Evolutionary conservation across 2,329 filamentous ascomycete genomes (phyloP), one percentile per base, ranked within the genome.

Genomic region (Hypoxylon sp.): DNA sequence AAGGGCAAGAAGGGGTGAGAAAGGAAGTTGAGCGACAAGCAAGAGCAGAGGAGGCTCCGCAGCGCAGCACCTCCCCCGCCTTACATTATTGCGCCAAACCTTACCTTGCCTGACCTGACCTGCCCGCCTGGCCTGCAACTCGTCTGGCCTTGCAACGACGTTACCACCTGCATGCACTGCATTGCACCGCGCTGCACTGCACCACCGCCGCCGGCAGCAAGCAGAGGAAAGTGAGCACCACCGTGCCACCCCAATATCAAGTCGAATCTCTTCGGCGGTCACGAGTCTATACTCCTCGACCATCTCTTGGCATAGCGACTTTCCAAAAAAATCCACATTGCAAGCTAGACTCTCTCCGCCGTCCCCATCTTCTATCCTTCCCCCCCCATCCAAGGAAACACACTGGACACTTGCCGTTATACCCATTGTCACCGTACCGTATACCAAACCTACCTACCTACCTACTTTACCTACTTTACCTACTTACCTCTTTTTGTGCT

Each of bases 1-100:
- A 36, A 19, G 38, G 26, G 13, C 9, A 21, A 34, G 38, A 51
- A 15, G 34, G 16, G 16, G 7, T 5, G 21, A 37, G 19, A 38
- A 52, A 13, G n/a, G n/a, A n/a, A n/a, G n/a, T n/a, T n/a, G n/a
- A 50, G 34, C 17, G 48, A 35, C 20, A 51, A 27, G 43, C 23
- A 42, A 40, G 27, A 50, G 43, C 46, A 57, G 51, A 63, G 43
- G 59, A 60, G 59, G 56, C 60, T 61, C 60, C 60, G 58, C 60
- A 59, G 56, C 42, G 38, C 54, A 29, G 44, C 43, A 42, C 36
- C 26, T 37, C 46, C 53, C 57, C 54, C 51, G 51, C 60, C 51
- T 59, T 57, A 51, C 53, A 53, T 60, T 58, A 44, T 34, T 52
- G 57, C 58, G 56, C 60, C 58, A 63, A 55, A 40, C 51, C 51